A percentile compares a stretch with the other conserved stretches of the same genome.
These are phyloP conservation scores for Trichoderma gamsii DNA, from an alignment of 495 filamentous ascomycete species.

Conservation along the genomic window DNA sequence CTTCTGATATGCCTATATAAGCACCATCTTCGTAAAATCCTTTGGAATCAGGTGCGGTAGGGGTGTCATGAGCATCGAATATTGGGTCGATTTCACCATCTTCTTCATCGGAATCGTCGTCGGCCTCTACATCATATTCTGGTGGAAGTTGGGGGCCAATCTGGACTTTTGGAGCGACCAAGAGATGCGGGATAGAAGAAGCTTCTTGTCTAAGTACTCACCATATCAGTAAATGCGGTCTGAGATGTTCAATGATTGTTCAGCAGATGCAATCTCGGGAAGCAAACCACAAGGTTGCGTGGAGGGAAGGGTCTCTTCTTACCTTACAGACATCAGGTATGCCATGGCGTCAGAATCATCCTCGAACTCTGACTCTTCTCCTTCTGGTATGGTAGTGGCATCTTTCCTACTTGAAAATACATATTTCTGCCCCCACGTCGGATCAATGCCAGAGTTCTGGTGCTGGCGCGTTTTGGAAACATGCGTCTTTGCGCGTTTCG, in stretches of 20 bases:
- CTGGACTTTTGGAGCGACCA: constrained; percentile 45
- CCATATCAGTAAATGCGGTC: constrained; percentile 34
- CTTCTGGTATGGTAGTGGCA: constrained; percentile 28
- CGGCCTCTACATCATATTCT: constrained; percentile 23
- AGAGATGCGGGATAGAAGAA: constrained; percentile 58
- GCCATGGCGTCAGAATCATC: constrained; percentile 58
- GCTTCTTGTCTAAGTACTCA: constrained; percentile 63
- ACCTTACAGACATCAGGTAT: constrained; percentile 80
- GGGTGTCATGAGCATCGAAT: neutral
- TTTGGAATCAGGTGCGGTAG: neutral
- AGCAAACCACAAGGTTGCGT: constrained; percentile 15
- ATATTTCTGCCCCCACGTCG: constrained; percentile 66
- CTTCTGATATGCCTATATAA: constrained; percentile 15
- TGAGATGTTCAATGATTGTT: constrained; percentile 21
- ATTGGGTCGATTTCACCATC: constrained; percentile 12
- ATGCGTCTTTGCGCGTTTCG: constrained; percentile 26
- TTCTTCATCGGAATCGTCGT: constrained; percentile 20
- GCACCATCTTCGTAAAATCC: constrained; percentile 17
- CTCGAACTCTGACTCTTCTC: constrained; percentile 51
- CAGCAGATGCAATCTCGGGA: constrained; percentile 22
- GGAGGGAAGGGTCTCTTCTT: constrained; percentile 39
- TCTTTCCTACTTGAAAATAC: constrained; percentile 72
- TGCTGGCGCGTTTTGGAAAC: constrained; percentile 22
- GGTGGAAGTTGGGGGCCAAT: constrained; percentile 40
- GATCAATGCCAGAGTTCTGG: constrained; percentile 42